Evolutionary conservation across 345 rosid genomes (phyloP).

Genomic region (Trapa incisa): DNA sequence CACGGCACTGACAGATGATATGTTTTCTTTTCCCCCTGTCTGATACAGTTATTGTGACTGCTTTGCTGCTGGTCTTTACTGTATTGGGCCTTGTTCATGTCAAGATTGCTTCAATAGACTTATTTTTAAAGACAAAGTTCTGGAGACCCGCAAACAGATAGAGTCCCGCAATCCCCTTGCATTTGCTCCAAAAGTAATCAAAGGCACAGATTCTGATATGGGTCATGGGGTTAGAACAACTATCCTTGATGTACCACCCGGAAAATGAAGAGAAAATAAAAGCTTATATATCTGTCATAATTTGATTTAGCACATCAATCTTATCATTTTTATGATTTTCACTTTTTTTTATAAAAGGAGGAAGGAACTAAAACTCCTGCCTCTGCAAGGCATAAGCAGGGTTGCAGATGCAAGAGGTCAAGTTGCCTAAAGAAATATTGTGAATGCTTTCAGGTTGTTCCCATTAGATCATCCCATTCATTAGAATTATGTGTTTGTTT

Average conservation of each 20-base stretch:
- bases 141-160: slow-evolving; percentile 89
- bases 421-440: slow-evolving; percentile 91
- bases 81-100: slow-evolving; percentile 89
- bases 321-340: not conserved
- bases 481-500: not conserved
- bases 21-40: not conserved
- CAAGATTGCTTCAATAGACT: slow-evolving; percentile 94
- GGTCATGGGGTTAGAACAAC: slow-evolving; percentile 46
- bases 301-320: slow-evolving; percentile 4
- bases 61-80: slow-evolving; percentile 95
- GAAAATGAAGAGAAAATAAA: not conserved
- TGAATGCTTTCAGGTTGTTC: slow-evolving; percentile 92
- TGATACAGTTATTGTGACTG: slow-evolving; percentile 87
- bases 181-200: slow-evolving; percentile 95
- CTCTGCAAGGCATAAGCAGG: slow-evolving; percentile 92
- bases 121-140: slow-evolving; percentile 79
- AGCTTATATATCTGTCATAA: not conserved
- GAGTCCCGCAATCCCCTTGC: slow-evolving; percentile 97
- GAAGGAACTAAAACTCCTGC: slow-evolving; percentile 79
- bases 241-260: not conserved
- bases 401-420: slow-evolving; percentile 98
- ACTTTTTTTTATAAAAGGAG: slow-evolving; percentile 35
- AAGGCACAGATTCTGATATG: slow-evolving; percentile 37
- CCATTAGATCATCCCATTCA: not conserved
- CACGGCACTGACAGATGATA: too few relatives aligned